A percentile compares a stretch with the other conserved stretches of the same genome.
phyloP scores from a whole-genome alignment of 73 alveolate genomes.

The Diophrys sp. region DNA sequence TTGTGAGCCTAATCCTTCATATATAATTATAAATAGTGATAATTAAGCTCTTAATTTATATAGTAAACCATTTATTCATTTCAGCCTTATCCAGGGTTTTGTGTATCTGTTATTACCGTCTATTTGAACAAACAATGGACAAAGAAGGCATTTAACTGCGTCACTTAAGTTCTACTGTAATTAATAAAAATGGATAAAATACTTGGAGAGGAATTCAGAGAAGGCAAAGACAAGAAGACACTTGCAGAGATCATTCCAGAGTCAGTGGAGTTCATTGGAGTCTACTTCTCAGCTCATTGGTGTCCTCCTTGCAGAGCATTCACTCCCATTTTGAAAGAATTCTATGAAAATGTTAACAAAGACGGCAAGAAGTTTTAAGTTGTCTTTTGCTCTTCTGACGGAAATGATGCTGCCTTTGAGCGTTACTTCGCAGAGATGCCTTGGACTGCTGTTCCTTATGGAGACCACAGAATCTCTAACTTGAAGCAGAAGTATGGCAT shows the following conservation, averaged over 20 bases:
- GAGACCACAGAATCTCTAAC: slow-evolving; percentile 36
- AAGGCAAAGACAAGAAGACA: not conserved
- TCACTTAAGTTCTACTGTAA: not conserved
- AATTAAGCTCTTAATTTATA: not conserved
- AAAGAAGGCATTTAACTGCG: too few relatives aligned
- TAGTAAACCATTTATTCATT: not conserved
- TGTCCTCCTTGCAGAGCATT: slow-evolving; percentile 75
- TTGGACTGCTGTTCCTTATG: slow-evolving; percentile 48
- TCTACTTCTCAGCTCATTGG: slow-evolving; percentile 79
- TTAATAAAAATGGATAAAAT: slow-evolving; percentile 19
- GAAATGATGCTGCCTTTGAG: slow-evolving; percentile 62
- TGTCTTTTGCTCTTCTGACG: slow-evolving; percentile 42
- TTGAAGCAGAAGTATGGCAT: slow-evolving; percentile 41
- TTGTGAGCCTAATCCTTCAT: too few relatives aligned
- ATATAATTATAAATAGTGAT: not conserved
- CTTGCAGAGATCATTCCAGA: not conserved
- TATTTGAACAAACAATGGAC: too few relatives aligned
- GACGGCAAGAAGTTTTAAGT: slow-evolving; percentile 37
- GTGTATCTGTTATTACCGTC: too few relatives aligned
- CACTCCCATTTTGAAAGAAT: slow-evolving; percentile 60
- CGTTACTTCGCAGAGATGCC: slow-evolving; percentile 56
- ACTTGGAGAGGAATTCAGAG: slow-evolving; percentile 26
- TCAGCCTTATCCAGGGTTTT: too few relatives aligned
- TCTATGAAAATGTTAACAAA: slow-evolving; percentile 63
- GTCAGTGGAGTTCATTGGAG: slow-evolving; percentile 37